Evolutionary conservation across 2,329 filamentous ascomycete genomes (phyloP).

Genomic region (Clarireedia paspali): DNA sequence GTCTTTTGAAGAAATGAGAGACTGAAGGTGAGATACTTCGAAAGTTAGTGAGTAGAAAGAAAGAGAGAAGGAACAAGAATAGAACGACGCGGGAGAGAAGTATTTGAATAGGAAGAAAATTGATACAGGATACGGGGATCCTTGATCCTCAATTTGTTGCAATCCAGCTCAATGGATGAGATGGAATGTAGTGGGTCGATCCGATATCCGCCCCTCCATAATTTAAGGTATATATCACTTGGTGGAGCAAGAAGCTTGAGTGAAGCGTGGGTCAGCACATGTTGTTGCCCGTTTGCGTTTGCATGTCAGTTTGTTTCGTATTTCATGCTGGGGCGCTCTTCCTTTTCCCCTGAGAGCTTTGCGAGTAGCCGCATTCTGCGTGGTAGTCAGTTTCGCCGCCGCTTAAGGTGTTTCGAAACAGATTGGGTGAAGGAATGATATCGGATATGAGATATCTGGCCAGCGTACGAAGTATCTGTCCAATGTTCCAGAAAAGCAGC

Average conservation of each 20-base stretch:
- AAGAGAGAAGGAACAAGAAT: not conserved
- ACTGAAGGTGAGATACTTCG: slow-evolving; percentile 6
- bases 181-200: not conserved
- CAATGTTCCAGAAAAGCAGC: slow-evolving; percentile 2
- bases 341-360: not conserved
- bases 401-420: not conserved
- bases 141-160: too few species aligned
- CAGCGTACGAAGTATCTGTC: not conserved
- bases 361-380: not conserved
- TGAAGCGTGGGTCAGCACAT: not conserved
- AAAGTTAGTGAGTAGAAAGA: slow-evolving; percentile 1
- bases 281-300: not conserved
- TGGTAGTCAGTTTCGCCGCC: not conserved
- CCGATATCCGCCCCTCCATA: slow-evolving; percentile 1
- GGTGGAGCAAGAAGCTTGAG: slow-evolving; percentile 3
- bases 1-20: slow-evolving; percentile 4
- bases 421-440: not conserved
- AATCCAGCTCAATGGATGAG: not conserved
- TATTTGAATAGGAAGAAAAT: slow-evolving; percentile 3
- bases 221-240: slow-evolving; percentile 4
- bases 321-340: not conserved
- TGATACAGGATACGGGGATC: not conserved
- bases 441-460: not conserved
- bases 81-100: not conserved
- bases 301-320: not conserved